Evolutionary conservation across 176 grass and related monocot genomes (phyloP).

Genomic region (Metroxylon sagu): DNA sequence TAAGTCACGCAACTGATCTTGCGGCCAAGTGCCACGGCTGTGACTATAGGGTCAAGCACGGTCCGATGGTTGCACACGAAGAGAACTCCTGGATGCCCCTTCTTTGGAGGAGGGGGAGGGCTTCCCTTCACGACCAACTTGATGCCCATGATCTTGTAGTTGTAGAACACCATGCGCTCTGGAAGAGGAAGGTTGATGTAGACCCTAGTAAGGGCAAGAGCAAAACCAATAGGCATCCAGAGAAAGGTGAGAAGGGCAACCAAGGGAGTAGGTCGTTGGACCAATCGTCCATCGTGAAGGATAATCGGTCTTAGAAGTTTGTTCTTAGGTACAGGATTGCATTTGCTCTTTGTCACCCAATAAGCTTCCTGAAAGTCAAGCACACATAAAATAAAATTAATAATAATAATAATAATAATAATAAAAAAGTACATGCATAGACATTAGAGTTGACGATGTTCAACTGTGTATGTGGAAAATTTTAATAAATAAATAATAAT

Average conservation of each 20-base stretch:
- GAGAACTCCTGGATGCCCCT: conserved; percentile 71
- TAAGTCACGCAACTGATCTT: conserved; percentile 96
- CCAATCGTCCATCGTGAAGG: conserved; percentile 83
- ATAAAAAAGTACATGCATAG: too few species aligned
- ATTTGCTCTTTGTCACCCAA: conserved; percentile 51
- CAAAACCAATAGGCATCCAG: conserved; percentile 89
- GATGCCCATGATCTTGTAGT: conserved; percentile 94
- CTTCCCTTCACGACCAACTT: conserved; percentile 60
- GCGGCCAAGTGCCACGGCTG: conserved; percentile 72
- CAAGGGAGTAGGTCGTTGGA: conserved; percentile 65
- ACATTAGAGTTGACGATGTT: too few species aligned
- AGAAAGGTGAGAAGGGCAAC: conserved; percentile 83
- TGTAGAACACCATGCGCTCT: conserved; percentile 84
- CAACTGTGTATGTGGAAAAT: too few species aligned
- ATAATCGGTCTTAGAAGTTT: conserved; percentile 65
- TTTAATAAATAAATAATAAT: too few species aligned
- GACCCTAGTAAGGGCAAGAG: conserved; percentile 62
- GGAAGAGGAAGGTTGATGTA: conserved; percentile 92
- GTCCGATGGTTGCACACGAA: conserved; percentile 98
- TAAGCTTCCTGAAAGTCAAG: not conserved
- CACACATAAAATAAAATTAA: too few species aligned
- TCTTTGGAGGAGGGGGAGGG: conserved; percentile 69
- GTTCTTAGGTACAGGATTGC: conserved; percentile 48
- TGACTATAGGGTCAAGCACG: conserved; percentile 70
- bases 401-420: too few species aligned